Conservation (phyloP, 192 early-diverging fungal genomes). For the Chytriomyces sp. region DNA sequence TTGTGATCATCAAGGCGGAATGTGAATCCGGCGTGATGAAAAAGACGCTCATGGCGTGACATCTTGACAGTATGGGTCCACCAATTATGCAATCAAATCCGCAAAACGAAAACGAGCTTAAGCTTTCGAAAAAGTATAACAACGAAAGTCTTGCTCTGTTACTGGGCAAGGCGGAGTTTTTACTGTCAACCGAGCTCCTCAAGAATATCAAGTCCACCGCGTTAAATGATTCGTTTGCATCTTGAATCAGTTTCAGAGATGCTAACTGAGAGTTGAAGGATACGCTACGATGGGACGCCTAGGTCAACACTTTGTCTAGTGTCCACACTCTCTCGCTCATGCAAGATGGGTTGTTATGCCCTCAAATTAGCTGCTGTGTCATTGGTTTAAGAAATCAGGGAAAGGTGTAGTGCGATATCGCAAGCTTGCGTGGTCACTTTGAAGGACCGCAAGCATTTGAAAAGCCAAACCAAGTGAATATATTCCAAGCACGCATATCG, state of each 20-base stretch:
- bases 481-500: constrained; percentile 39
- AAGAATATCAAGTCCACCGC: constrained; percentile 49
- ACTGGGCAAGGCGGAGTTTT: constrained; percentile 37
- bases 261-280: too few species aligned
- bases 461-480: constrained; percentile 33
- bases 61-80: neutral
- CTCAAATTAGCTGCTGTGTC: constrained; percentile 21
- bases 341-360: constrained; percentile 26
- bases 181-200: constrained; percentile 43
- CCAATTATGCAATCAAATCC: neutral
- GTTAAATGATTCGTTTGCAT: constrained; percentile 37
- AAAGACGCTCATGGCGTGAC: constrained; percentile 5
- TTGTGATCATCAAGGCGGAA: constrained; percentile 19
- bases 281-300: constrained; percentile 49
- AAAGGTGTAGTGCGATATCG: constrained; percentile 10
- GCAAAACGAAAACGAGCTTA: neutral
- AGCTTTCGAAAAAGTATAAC: constrained; percentile 31
- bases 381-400: neutral
- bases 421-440: neutral
- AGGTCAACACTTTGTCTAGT: constrained; percentile 31
- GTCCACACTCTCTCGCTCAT: constrained; percentile 33
- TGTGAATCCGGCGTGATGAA: constrained; percentile 6
- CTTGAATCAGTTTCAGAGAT: neutral
- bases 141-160: constrained; percentile 33
- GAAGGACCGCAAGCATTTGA: neutral